Conservation (phyloP, 352 stramenopile species). For the Phytophthora meadii region DNA sequence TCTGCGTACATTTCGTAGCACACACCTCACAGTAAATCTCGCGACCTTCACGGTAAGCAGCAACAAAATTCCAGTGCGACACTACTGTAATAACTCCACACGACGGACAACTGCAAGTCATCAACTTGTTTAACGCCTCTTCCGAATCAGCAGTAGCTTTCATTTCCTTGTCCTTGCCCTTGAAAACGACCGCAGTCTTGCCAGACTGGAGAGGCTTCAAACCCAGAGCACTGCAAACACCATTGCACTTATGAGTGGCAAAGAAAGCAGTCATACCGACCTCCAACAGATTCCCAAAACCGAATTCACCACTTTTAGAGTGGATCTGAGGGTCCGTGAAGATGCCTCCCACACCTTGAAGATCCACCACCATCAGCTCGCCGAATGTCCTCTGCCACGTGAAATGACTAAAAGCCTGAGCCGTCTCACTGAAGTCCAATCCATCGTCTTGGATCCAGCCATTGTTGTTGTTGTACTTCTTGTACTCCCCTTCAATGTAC, state of each 20-base stretch:
- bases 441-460: conserved; percentile 30
- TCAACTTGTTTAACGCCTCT: conserved; percentile 5
- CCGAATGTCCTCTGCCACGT: conserved; percentile 46
- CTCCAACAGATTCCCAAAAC: conserved; percentile 31
- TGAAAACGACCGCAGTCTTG: not conserved
- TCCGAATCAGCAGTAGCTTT: not conserved
- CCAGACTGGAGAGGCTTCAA: conserved; percentile 25
- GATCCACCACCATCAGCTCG: conserved; percentile 47
- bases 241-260: conserved; percentile 44
- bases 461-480: conserved; percentile 64
- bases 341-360: conserved; percentile 49
- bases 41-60: conserved; percentile 12
- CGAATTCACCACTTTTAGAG: conserved; percentile 32
- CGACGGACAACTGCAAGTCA: conserved; percentile 43
- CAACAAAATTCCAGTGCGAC: conserved; percentile 31
- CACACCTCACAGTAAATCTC: conserved; percentile 38
- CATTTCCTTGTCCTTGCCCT: not conserved
- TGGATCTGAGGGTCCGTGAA: conserved; percentile 63
- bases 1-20: not conserved
- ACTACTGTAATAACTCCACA: conserved; percentile 38
- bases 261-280: conserved; percentile 49
- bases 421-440: conserved; percentile 20
- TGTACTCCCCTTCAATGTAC: conserved; percentile 45
- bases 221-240: conserved; percentile 29
- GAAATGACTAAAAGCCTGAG: conserved; percentile 56